Evolutionary conservation across 345 rosid genomes (phyloP), one percentile per base, ranked within the genome.

Genomic region (Boechera divaricarpa): DNA sequence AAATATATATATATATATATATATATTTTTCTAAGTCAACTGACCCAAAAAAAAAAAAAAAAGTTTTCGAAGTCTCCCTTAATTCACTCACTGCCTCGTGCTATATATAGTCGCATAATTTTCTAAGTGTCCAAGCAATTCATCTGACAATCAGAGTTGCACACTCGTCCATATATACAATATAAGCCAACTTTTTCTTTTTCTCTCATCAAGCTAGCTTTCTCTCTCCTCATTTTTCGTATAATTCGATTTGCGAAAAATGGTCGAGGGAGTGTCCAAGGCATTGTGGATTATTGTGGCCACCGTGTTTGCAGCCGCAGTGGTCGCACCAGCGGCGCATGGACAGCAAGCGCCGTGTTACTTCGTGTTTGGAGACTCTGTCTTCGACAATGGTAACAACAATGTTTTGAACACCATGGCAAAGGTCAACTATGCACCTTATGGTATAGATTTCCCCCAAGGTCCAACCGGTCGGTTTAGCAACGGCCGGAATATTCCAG

Each of bases 321-420:
- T 29, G 52, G 69, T 65, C 5, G 31, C 32, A 41, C 69, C 59
- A 28, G 52, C 7, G 41, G 63, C 49, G 26, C 58, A 49, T 57
- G 82, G 62, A 45, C 85, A 77, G 12, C 74, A 80, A 63, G 82
- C 58, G 1, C 83, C 85, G 15, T 86, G 92, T 73, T 90, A 80
- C 84, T 90, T 86, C 68, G 82, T 90, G 64, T 88, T 90, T 4
- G 92, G 95, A 45, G 95, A 86, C 63, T 90, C 95, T 0, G 67
- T 84, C 66, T 82, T 82, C 2, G 92, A 90, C 58, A 84, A 72
- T 41, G 95, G 92, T 53, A 90, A 90, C 68, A 90, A 90, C 69
- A 90, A 90, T 61, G 59, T 11, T 32, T 86, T 87, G 33, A 2
- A 15, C 13, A 86, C 91, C 4, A 16, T 1, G 18, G 91, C 95